Percentiles rank a stretch among this genome's conserved stretches.
These are phyloP conservation scores for Berberis vulgaris DNA, from an alignment of 164 flowering plant species.

Conservation along the genomic window DNA sequence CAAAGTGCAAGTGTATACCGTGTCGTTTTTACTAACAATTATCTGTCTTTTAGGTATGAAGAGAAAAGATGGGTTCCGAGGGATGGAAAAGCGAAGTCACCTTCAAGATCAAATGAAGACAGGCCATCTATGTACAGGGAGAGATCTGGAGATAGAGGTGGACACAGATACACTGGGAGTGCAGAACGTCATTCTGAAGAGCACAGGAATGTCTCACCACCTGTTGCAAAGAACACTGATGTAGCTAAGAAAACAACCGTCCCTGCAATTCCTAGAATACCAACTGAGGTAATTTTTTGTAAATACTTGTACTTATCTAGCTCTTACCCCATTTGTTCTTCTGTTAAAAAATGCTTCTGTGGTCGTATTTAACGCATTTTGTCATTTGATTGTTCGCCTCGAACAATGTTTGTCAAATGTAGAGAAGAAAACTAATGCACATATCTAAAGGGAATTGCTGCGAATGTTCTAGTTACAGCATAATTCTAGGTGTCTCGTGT, in stretches of 20 bases:
- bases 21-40: constrained; percentile 1
- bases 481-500: no score
- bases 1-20: not conserved
- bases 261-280: constrained; percentile 56
- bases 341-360: no score
- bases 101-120: constrained; percentile 44
- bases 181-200: constrained; percentile 39
- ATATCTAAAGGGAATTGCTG: no score
- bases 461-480: no score
- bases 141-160: constrained; percentile 36
- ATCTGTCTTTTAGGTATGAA: constrained; percentile 59
- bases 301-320: no score
- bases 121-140: constrained; percentile 31
- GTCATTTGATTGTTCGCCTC: no score
- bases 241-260: constrained; percentile 36
- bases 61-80: constrained; percentile 89
- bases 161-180: constrained; percentile 22
- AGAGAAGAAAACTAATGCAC: no score
- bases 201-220: constrained; percentile 30
- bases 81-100: constrained; percentile 51
- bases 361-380: no score
- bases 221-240: constrained; percentile 19
- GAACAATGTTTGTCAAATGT: no score
- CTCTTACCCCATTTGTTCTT: no score
- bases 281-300: constrained; percentile 42